Conservation (phyloP, 352 stramenopile genomes). For the Globisporangium lucens region DNA sequence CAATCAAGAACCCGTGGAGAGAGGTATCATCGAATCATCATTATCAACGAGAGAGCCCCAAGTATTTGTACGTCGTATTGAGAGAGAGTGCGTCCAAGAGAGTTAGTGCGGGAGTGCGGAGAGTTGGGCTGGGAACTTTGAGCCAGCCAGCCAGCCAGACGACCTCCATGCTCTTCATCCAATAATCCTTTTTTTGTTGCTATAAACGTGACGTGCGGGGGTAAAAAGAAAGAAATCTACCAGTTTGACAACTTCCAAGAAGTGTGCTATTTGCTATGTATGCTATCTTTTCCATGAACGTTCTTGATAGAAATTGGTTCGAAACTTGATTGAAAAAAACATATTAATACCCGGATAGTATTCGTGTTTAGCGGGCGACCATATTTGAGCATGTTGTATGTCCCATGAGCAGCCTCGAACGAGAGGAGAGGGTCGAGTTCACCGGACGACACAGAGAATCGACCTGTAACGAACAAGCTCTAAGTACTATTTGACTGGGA, state of each 20-base stretch:
- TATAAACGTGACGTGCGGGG: background rate
- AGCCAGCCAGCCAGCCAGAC: background rate
- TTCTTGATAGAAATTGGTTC: background rate
- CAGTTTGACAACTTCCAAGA: background rate
- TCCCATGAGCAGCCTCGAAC: background rate
- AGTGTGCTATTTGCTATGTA: too few species aligned
- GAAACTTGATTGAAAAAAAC: background rate
- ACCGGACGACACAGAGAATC: too few species aligned
- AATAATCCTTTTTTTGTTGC: background rate
- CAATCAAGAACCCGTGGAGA: background rate
- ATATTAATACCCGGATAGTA: background rate
- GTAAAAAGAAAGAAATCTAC: background rate
- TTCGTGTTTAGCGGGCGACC: background rate
- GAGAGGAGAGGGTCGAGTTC: background rate
- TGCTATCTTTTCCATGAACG: background rate
- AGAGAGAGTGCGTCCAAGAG: background rate
- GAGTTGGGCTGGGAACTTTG: background rate
- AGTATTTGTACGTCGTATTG: background rate
- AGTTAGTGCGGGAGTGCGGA: background rate
- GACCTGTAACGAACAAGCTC: too few species aligned
- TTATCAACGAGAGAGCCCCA: background rate
- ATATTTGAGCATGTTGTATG: too few species aligned
- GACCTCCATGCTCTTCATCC: background rate
- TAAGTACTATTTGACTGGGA: too few species aligned
- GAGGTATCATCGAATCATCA: conserved; percentile 9